Evolutionary conservation across 2,329 filamentous ascomycete genomes (phyloP).

Genomic region (Diaporthe ilicicola): DNA sequence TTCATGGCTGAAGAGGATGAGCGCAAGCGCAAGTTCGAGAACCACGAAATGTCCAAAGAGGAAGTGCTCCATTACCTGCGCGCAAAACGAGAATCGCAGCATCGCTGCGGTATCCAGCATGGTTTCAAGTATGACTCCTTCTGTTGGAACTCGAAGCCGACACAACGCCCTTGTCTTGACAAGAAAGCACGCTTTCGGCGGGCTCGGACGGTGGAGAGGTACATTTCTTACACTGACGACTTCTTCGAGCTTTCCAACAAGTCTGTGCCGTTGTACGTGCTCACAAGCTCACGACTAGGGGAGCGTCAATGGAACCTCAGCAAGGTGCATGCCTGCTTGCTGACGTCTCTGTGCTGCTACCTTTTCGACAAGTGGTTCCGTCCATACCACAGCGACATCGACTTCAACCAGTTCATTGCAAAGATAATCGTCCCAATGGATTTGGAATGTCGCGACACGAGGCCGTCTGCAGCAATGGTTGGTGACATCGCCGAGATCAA

Average conservation of each 20-base stretch:
- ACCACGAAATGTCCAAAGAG: not conserved
- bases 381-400: not conserved
- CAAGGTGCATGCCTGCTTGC: not conserved
- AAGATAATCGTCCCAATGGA: not conserved
- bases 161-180: not conserved
- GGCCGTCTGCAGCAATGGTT: not conserved
- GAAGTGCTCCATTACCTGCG: not conserved
- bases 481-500: not conserved
- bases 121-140: not conserved
- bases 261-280: not conserved
- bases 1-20: not conserved
- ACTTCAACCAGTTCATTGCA: not conserved
- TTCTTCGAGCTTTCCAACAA: not conserved
- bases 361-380: constrained; percentile 7
- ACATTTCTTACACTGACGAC: not conserved
- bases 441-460: not conserved
- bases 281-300: not conserved
- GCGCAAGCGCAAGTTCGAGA: not conserved
- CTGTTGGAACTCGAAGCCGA: not conserved
- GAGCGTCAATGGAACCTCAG: not conserved
- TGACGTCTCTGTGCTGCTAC: not conserved
- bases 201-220: not conserved
- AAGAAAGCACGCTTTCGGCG: not conserved
- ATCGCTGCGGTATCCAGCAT: not conserved
- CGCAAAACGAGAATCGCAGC: not conserved